A percentile compares a stretch with the other conserved stretches of the same genome.
These are phyloP conservation scores for Byssoonygena ceratinophila DNA, from an alignment of 2,329 filamentous ascomycete genomes.

Conservation along the genomic window DNA sequence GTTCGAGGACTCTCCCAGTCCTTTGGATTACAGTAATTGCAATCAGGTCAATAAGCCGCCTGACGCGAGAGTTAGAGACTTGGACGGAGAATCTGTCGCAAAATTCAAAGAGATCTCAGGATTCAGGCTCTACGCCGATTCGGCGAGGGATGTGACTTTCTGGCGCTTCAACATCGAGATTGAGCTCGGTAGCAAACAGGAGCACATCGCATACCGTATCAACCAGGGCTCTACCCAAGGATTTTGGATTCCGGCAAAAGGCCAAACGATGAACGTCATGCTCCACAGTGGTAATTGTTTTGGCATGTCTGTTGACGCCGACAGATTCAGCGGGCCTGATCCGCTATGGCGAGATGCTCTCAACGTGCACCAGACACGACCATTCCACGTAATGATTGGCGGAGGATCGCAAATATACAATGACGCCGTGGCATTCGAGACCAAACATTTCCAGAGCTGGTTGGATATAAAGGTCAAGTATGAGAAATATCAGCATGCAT, in stretches of 20 bases:
- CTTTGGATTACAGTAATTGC: conserved; percentile 33
- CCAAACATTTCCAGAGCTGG: conserved; percentile 72
- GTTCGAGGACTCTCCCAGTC: conserved; percentile 55
- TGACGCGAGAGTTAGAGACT: conserved; percentile 36
- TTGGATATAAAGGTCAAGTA: conserved; percentile 66
- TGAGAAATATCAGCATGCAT: conserved; percentile 67
- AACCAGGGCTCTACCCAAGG: conserved; percentile 78
- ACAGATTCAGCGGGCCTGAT: conserved; percentile 81
- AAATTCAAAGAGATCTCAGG: conserved; percentile 77
- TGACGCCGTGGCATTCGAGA: conserved; percentile 67
- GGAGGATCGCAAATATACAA: conserved; percentile 97
- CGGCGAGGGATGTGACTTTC: conserved; percentile 80
- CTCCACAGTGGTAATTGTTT: conserved; percentile 98
- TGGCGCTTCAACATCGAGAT: conserved; percentile 96
- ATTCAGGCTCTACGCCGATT: conserved; percentile 69
- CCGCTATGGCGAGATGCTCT: conserved; percentile 94
- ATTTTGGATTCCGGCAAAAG: conserved; percentile 85
- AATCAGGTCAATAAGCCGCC: conserved; percentile 35
- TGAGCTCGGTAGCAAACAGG: conserved; percentile 65
- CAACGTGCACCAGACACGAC: conserved; percentile 78
- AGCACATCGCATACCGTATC: conserved; percentile 88
- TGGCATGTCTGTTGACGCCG: conserved; percentile 63
- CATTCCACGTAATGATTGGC: conserved; percentile 97
- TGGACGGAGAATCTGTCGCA: conserved; percentile 68
- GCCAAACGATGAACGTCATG: conserved; percentile 94